These are phyloP conservation scores for Amanita rubescens DNA, from an alignment of 768 basidiomycete species.

Conservation along the genomic window DNA sequence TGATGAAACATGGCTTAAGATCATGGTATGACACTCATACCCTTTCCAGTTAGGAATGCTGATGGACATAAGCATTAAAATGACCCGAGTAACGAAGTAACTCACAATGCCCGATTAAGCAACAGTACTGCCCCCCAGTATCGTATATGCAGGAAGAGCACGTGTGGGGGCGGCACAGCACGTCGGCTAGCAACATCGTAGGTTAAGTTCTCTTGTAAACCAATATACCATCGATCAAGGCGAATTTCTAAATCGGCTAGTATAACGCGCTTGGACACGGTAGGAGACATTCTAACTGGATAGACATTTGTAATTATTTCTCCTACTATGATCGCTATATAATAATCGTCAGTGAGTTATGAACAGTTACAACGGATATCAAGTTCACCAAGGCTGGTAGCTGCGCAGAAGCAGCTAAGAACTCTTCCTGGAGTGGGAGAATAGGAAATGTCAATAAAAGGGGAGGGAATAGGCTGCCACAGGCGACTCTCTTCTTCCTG, in stretches of 20 bases:
- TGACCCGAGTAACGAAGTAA: conserved; percentile 10
- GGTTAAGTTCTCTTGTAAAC: conserved; percentile 55
- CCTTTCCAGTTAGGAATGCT: conserved; percentile 72
- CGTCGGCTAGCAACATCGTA: conserved; percentile 52
- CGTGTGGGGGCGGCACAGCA: conserved; percentile 50
- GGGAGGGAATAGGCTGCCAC: conserved; percentile 42
- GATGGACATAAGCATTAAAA: conserved; percentile 10
- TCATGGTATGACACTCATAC: conserved; percentile 26
- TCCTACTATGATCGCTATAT: conserved; percentile 57
- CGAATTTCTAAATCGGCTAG: conserved; percentile 53
- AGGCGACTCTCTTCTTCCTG: conserved; percentile 52
- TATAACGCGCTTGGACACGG: conserved; percentile 38
- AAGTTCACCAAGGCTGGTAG: conserved; percentile 49
- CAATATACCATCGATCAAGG: conserved; percentile 69
- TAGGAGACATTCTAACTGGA: conserved; percentile 49
- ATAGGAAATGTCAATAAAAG: conserved; percentile 34
- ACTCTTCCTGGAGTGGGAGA: conserved; percentile 38
- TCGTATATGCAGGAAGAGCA: conserved; percentile 62
- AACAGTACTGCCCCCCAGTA: conserved; percentile 74
- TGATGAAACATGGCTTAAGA: conserved; percentile 6
- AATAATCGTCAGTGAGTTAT: not conserved
- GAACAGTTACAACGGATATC: not conserved
- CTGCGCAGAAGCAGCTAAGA: conserved; percentile 49
- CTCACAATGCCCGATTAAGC: conserved; percentile 76
- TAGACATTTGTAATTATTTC: conserved; percentile 63